These are phyloP conservation scores for Boletus rufocinnamomeus DNA, from an alignment of 768 basidiomycete genomes.

Conservation along the genomic window DNA sequence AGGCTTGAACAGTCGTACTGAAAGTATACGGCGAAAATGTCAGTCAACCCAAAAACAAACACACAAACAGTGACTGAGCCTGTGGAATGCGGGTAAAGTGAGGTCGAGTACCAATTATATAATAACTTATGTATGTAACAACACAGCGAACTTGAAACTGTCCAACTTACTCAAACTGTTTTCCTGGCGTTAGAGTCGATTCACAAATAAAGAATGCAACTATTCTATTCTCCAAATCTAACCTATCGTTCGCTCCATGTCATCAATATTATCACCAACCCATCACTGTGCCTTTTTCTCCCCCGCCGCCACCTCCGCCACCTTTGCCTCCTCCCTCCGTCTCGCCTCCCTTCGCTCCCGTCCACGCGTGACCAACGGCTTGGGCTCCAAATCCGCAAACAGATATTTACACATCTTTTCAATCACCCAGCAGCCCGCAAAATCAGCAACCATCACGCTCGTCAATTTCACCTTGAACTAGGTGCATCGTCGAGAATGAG, in stretches of 20 bases:
- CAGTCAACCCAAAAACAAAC: too few species aligned
- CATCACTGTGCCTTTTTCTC: slow-evolving; percentile 42
- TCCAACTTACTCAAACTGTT: too few species aligned
- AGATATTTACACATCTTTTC: slow-evolving; percentile 81
- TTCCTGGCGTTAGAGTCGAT: too few species aligned
- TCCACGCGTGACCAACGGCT: slow-evolving; percentile 80
- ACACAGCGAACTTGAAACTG: too few species aligned
- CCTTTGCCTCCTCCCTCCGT: slow-evolving; percentile 44
- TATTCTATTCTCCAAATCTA: not conserved
- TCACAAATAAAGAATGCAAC: not conserved
- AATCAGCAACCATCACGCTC: slow-evolving; percentile 82
- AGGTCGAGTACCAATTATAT: too few species aligned
- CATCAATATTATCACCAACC: not conserved
- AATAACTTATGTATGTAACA: too few species aligned
- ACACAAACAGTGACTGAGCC: too few species aligned
- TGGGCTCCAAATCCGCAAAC: slow-evolving; percentile 88
- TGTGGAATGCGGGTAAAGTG: too few species aligned
- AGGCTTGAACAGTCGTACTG: too few species aligned
- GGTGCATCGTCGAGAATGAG: too few species aligned
- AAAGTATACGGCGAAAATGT: too few species aligned
- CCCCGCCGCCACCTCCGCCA: slow-evolving; percentile 18
- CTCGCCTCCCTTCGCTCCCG: slow-evolving; percentile 74
- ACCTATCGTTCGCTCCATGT: not conserved
- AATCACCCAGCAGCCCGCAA: slow-evolving; percentile 82
- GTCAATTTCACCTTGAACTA: slow-evolving; percentile 88